A percentile compares a stretch with the other conserved stretches of the same genome.
Evolutionary conservation across 2,329 filamentous ascomycete genomes (phyloP).

Genomic region (Aspergillus brunneoviolaceus): DNA sequence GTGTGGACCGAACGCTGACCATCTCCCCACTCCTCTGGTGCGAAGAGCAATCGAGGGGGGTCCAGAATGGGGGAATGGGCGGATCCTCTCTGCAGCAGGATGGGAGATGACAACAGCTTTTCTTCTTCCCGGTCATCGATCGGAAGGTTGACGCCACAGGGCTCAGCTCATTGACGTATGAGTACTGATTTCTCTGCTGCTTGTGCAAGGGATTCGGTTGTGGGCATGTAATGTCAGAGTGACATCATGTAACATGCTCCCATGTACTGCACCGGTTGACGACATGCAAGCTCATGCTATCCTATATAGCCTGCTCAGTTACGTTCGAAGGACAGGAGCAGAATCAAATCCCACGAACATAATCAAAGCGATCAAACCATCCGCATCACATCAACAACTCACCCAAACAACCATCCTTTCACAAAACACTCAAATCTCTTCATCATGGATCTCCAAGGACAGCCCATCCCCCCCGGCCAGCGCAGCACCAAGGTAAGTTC

Average conservation of each 20-base stretch:
- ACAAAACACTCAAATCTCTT: slow-evolving; percentile 4
- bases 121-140: neutral
- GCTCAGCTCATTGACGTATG: slow-evolving; percentile 13
- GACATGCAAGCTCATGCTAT: neutral
- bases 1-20: neutral
- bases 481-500: slow-evolving; percentile 38
- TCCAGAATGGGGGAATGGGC: neutral
- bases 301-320: neutral
- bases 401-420: neutral
- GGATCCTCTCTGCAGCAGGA: neutral
- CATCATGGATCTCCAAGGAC: slow-evolving; percentile 44
- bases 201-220: neutral
- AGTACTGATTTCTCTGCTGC: neutral
- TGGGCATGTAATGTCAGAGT: slow-evolving; percentile 9
- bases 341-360: neutral
- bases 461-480: slow-evolving; percentile 31
- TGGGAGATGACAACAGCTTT: neutral
- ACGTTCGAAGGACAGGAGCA: neutral
- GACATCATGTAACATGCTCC: slow-evolving; percentile 9
- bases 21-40: neutral
- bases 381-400: neutral
- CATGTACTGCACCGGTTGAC: neutral
- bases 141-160: slow-evolving; percentile 1
- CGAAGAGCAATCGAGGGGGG: neutral
- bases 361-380: neutral